Evolutionary conservation across 805 yeast genomes (phyloP).

Genomic region (Pichia phayaonensis): DNA sequence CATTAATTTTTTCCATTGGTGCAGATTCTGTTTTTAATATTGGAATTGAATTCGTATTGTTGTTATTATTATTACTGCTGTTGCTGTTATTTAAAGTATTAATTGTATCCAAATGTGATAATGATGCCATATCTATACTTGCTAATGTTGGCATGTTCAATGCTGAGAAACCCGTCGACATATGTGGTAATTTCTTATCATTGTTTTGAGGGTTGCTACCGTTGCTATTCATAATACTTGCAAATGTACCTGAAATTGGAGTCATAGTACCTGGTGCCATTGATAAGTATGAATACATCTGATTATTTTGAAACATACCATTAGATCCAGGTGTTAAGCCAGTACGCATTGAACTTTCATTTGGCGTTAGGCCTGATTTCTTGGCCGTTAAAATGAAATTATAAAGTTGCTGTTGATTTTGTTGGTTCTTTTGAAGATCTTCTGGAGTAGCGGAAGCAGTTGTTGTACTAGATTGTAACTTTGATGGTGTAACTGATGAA

Average conservation of each 20-base stretch:
- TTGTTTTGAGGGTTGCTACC: background rate
- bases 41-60: background rate
- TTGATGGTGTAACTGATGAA: background rate
- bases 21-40: background rate
- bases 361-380: slow-evolving; percentile 65
- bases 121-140: background rate
- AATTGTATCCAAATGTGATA: background rate
- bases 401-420: slow-evolving; percentile 18
- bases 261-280: slow-evolving; percentile 22
- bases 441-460: background rate
- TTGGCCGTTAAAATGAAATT: slow-evolving; percentile 23
- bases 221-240: background rate
- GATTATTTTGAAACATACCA: slow-evolving; percentile 16
- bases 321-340: slow-evolving; percentile 65
- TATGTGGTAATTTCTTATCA: background rate
- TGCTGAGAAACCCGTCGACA: background rate
- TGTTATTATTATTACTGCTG: background rate
- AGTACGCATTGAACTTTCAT: slow-evolving; percentile 62
- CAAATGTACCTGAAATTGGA: background rate
- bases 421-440: slow-evolving; percentile 7
- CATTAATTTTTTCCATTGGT: background rate
- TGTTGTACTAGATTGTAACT: background rate
- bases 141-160: background rate
- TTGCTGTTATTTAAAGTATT: background rate
- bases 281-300: slow-evolving; percentile 17